Evolutionary conservation across 768 basidiomycete species (phyloP).

Genomic region (Dictyophora rubrovolvata): DNA sequence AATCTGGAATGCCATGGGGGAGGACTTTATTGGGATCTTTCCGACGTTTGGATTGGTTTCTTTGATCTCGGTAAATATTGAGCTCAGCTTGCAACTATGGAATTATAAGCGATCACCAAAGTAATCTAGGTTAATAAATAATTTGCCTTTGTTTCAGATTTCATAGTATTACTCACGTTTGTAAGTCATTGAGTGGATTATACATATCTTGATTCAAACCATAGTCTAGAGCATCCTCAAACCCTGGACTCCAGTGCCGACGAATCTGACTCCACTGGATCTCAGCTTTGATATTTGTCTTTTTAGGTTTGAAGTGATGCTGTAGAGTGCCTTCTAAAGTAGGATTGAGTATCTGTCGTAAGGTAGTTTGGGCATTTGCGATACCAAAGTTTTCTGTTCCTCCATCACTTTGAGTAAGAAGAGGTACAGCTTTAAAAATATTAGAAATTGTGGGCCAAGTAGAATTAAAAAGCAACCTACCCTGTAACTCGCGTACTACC

Average conservation of each 20-base stretch:
- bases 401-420: slow-evolving; percentile 34
- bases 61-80: slow-evolving; percentile 18
- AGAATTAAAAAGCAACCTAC: slow-evolving; percentile 12
- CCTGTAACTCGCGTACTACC: slow-evolving; percentile 12
- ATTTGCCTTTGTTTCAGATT: too few relatives aligned
- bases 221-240: slow-evolving; percentile 25
- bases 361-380: slow-evolving; percentile 33
- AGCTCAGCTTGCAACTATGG: slow-evolving; percentile 25
- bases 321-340: slow-evolving; percentile 27
- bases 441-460: slow-evolving; percentile 10
- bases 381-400: slow-evolving; percentile 14
- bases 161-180: too few relatives aligned
- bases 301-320: slow-evolving; percentile 27
- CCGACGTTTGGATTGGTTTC: slow-evolving; percentile 18
- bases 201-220: slow-evolving; percentile 19
- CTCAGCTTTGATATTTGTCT: slow-evolving; percentile 35
- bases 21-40: slow-evolving; percentile 26
- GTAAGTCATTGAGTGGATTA: not conserved
- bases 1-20: slow-evolving; percentile 29
- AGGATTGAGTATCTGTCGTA: slow-evolving; percentile 32
- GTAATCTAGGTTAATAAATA: slow-evolving; percentile 18
- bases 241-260: slow-evolving; percentile 23
- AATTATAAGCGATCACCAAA: slow-evolving; percentile 32
- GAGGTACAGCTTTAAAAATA: slow-evolving; percentile 20
- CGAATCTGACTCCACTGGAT: slow-evolving; percentile 28